Conservation (phyloP, 169 alveolate genomes). For the Toxoplasma gondii region DNA sequence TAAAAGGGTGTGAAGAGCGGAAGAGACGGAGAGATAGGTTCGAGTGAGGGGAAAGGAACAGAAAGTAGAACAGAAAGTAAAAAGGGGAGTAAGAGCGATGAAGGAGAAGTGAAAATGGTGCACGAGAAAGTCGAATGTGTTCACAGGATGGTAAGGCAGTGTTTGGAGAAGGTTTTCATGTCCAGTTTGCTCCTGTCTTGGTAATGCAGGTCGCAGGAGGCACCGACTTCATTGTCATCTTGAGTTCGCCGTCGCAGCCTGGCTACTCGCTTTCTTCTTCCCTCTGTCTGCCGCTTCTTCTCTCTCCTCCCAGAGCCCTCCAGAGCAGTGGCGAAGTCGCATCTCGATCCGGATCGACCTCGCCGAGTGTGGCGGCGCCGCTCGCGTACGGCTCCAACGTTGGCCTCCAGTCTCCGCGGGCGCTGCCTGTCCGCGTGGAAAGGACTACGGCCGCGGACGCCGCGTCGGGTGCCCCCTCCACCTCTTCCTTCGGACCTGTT, state of each 20-base stretch:
- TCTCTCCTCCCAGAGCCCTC: background rate
- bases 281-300: constrained; percentile 20
- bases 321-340: background rate
- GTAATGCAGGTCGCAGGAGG: constrained; percentile 34
- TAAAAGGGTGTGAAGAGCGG: no score
- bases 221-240: background rate
- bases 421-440: background rate
- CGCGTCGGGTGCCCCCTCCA: background rate
- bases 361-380: background rate
- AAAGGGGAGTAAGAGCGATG: no score
- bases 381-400: background rate
- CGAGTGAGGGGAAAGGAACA: no score
- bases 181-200: background rate
- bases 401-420: constrained; percentile 7
- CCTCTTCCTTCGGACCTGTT: background rate
- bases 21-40: no score
- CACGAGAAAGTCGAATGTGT: no score
- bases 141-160: background rate
- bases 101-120: no score
- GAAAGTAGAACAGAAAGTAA: no score
- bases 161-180: background rate
- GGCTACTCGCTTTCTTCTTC: background rate
- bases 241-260: background rate
- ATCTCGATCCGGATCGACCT: background rate
- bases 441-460: background rate